phyloP scores from a whole-genome alignment of 2,329 filamentous ascomycete species.

The Capronia americana region DNA sequence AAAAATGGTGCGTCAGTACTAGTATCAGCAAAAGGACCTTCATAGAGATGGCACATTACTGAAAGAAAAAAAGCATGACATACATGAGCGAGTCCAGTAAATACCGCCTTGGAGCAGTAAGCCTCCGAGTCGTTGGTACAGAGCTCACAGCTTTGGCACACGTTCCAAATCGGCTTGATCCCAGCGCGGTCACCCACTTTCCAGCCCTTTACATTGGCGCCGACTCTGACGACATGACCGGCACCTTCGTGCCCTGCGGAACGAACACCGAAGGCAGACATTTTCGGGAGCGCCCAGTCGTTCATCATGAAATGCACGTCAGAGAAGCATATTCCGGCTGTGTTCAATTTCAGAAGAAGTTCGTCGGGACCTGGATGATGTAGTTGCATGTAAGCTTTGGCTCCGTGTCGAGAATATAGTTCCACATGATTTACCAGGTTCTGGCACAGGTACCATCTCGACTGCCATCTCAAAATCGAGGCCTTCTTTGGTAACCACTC shows the following conservation, averaged over 20 bases:
- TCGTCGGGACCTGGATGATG: constrained; percentile 56
- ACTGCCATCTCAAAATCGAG: constrained; percentile 12
- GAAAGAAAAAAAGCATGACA: too few species aligned
- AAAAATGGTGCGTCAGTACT: neutral
- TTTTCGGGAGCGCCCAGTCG: constrained; percentile 56
- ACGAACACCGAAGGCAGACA: constrained; percentile 49
- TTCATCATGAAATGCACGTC: constrained; percentile 65
- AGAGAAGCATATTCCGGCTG: constrained; percentile 63
- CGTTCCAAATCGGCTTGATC: constrained; percentile 58
- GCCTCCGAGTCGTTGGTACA: constrained; percentile 60
- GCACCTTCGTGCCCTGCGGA: constrained; percentile 60
- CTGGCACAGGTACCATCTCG: constrained; percentile 10
- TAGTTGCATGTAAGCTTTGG: neutral
- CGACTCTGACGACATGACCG: constrained; percentile 63
- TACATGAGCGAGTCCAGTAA: constrained; percentile 20
- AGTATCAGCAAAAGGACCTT: neutral
- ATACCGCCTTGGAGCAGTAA: constrained; percentile 55
- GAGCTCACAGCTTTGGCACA: constrained; percentile 56
- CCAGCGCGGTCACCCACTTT: constrained; percentile 62
- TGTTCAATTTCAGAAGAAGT: constrained; percentile 62
- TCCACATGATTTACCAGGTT: constrained; percentile 2
- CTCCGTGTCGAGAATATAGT: neutral
- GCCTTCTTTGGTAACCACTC: constrained; percentile 5
- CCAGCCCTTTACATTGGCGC: constrained; percentile 59
- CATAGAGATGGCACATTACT: neutral